These are phyloP conservation scores for Bryum argenteum DNA, from an alignment of 225 moss, liverwort and hornwort genomes.

Conservation along the genomic window DNA sequence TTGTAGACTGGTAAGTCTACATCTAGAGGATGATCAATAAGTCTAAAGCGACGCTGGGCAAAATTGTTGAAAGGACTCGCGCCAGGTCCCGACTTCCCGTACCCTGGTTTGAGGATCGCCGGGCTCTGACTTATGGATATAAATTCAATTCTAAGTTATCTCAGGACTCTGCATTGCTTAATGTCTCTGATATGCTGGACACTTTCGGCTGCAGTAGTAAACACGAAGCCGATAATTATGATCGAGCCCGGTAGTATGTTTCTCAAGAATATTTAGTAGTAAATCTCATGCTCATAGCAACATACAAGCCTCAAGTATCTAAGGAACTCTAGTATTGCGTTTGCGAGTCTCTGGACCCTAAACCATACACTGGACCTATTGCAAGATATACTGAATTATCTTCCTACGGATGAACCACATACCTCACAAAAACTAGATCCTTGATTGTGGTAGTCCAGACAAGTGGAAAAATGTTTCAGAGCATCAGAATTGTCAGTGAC, in stretches of 20 bases:
- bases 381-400: too few relatives aligned
- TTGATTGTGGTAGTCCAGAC: too few relatives aligned
- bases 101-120: not conserved
- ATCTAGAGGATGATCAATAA: too few relatives aligned
- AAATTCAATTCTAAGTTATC: not conserved
- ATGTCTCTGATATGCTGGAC: constrained; percentile 9
- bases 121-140: not conserved
- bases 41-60: too few relatives aligned
- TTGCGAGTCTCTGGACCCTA: too few relatives aligned
- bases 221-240: not conserved
- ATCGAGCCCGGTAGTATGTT: not conserved
- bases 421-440: too few relatives aligned
- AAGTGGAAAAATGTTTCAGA: not conserved
- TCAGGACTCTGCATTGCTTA: not conserved
- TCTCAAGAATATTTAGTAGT: not conserved
- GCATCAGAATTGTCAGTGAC: not conserved
- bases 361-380: too few relatives aligned
- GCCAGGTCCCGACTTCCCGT: not conserved
- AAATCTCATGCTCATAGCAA: not conserved
- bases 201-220: not conserved
- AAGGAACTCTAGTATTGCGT: too few relatives aligned
- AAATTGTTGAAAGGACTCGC: not conserved
- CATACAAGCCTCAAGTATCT: too few relatives aligned
- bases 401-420: too few relatives aligned
- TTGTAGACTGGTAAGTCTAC: too few relatives aligned